These are phyloP conservation scores for Sporothrix curviconia DNA, from an alignment of 2,329 filamentous ascomycete species.

Conservation along the genomic window DNA sequence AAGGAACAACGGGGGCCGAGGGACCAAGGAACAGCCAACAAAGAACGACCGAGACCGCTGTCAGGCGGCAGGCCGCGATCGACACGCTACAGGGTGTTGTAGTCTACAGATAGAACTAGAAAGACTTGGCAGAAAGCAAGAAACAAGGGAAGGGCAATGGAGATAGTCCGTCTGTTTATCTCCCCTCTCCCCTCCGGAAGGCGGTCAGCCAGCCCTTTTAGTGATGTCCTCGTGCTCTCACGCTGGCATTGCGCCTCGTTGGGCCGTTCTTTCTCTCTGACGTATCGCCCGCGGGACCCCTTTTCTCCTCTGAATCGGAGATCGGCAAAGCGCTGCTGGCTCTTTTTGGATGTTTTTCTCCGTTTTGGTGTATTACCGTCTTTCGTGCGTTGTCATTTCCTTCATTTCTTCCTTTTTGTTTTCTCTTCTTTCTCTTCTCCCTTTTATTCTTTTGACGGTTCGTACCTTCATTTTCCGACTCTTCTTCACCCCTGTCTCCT, in stretches of 20 bases:
- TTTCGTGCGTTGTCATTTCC: background rate
- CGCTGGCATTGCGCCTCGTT: constrained; percentile 6
- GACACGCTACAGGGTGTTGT: background rate
- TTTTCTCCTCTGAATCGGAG: constrained; percentile 9
- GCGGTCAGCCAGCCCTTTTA: too few relatives aligned
- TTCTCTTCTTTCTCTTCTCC: background rate
- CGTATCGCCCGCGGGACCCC: background rate
- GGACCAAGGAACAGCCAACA: background rate
- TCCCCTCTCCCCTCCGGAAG: constrained; percentile 6
- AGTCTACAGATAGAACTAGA: background rate
- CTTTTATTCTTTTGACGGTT: background rate
- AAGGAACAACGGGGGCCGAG: background rate
- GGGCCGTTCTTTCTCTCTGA: background rate
- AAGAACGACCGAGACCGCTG: background rate
- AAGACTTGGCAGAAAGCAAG: background rate
- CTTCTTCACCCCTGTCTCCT: background rate
- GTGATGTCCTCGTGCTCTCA: background rate
- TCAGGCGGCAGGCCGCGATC: constrained; percentile 2
- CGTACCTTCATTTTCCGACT: background rate
- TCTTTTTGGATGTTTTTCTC: background rate
- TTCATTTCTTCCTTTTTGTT: background rate
- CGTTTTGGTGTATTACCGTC: too few relatives aligned
- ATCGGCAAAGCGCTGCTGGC: background rate
- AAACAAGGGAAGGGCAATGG: background rate
- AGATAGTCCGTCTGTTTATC: constrained; percentile 7